phyloP scores from a whole-genome alignment of 352 stramenopile genomes.

The Globisporangium radiosum region DNA sequence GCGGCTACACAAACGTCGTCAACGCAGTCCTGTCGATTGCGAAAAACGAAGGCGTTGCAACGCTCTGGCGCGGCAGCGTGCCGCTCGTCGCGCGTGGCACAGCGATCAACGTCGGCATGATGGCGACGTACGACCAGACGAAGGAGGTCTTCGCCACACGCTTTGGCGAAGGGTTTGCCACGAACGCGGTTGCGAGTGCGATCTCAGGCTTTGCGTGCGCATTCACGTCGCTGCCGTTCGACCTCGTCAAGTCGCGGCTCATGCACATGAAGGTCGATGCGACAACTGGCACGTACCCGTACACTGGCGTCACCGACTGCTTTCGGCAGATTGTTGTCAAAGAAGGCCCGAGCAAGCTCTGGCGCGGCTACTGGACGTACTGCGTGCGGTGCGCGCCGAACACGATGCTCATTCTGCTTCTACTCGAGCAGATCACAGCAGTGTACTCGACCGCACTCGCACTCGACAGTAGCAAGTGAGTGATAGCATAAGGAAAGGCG shows the following conservation, averaged over 20 bases:
- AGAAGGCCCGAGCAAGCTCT: constrained; percentile 96
- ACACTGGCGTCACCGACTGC: constrained; percentile 94
- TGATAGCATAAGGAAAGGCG: too few species aligned
- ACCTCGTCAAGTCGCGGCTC: constrained; percentile 97
- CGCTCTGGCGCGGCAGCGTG: constrained; percentile 88
- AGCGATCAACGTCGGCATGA: constrained; percentile 99
- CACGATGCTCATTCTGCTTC: constrained; percentile 99
- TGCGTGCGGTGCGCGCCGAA: constrained; percentile 98
- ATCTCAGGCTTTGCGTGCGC: constrained; percentile 97
- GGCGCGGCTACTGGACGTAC: constrained; percentile 97
- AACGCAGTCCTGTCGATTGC: constrained; percentile 92
- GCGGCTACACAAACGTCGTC: constrained; percentile 99
- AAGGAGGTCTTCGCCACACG: constrained; percentile 85
- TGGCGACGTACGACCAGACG: constrained; percentile 98
- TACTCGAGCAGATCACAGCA: constrained; percentile 91
- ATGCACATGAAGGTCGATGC: constrained; percentile 96
- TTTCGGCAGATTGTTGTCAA: constrained; percentile 92
- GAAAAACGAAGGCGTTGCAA: constrained; percentile 81
- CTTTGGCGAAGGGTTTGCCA: constrained; percentile 70
- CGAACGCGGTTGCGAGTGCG: constrained; percentile 90
- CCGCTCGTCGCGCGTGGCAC: constrained; percentile 97
- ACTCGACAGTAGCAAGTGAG: neutral
- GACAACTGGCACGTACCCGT: constrained; percentile 88
- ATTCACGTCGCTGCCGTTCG: constrained; percentile 97
- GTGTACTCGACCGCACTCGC: neutral